phyloP scores from a whole-genome alignment of 164 flowering plant species.

The Piper betle region DNA sequence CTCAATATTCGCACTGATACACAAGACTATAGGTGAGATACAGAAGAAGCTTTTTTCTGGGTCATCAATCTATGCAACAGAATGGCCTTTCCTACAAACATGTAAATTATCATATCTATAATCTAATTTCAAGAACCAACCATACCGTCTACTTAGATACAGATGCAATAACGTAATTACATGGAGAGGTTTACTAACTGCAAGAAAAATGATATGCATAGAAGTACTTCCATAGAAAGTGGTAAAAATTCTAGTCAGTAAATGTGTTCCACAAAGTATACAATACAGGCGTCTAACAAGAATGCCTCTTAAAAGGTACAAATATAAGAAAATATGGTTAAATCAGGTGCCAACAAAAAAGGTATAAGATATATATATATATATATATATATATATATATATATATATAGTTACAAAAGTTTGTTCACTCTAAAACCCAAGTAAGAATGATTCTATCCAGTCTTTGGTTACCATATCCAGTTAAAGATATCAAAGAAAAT shows the following conservation, averaged over 20 bases:
- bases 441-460: background rate
- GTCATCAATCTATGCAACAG: background rate
- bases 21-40: background rate
- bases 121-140: background rate
- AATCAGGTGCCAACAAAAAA: no score
- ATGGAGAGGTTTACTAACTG: background rate
- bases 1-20: conserved; percentile 39
- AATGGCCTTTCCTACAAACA: background rate
- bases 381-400: no score
- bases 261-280: no score
- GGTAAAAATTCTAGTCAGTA: no score
- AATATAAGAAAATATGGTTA: no score
- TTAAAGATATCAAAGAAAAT: no score
- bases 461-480: background rate
- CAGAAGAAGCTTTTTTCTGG: background rate
- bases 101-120: background rate
- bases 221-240: no score
- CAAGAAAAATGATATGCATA: no score
- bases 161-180: background rate
- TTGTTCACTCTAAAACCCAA: no score
- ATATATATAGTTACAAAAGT: background rate
- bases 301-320: no score
- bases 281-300: no score
- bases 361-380: no score
- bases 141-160: background rate